phyloP scores from a whole-genome alignment of 345 rosid genomes.

The Garcia nutans region DNA sequence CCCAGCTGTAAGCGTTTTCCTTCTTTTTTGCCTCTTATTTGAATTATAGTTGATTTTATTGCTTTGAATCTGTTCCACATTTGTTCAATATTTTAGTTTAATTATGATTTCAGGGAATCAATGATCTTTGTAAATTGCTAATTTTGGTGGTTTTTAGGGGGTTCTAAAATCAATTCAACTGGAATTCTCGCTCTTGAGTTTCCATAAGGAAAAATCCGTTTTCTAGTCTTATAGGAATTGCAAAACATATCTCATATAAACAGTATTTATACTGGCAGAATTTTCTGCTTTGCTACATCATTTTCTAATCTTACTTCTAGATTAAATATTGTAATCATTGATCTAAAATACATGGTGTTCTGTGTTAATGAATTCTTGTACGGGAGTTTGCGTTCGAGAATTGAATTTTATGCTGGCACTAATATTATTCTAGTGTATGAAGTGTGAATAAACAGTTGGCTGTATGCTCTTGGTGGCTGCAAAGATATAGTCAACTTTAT shows the following conservation, averaged over 20 bases:
- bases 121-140: too few species aligned
- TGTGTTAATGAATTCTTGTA: not conserved
- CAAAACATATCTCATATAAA: not conserved
- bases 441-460: not conserved
- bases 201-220: not conserved
- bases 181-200: too few species aligned
- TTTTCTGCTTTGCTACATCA: not conserved
- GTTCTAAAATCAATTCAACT: not conserved
- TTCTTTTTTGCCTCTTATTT: not conserved
- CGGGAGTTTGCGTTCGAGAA: not conserved
- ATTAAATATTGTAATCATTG: not conserved
- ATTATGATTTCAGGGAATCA: too few species aligned
- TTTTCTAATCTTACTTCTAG: not conserved
- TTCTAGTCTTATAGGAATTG: not conserved
- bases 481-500: not conserved
- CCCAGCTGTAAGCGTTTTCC: slow-evolving; percentile 66
- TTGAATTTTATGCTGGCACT: not conserved
- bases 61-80: not conserved
- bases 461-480: not conserved
- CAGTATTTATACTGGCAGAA: not conserved
- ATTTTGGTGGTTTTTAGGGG: not conserved
- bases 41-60: not conserved
- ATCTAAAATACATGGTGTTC: not conserved
- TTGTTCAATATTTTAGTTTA: not conserved
- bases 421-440: not conserved